Percentiles rank a stretch among this genome's conserved stretches.
Conservation (phyloP, 2,329 filamentous ascomycete species). For the Curvularia lunata region DNA sequence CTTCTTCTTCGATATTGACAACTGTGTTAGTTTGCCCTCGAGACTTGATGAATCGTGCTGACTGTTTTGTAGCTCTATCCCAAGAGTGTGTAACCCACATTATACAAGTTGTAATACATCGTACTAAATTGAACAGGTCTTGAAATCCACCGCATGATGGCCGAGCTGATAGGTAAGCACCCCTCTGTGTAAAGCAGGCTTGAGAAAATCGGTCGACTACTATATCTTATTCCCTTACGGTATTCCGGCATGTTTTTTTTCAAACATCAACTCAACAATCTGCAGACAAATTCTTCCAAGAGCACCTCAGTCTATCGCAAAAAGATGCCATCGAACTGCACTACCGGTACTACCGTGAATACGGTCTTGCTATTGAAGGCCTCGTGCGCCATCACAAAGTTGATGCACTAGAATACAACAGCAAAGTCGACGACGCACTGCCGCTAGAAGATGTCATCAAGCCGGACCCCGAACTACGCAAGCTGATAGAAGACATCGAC, state of each 20-base stretch:
- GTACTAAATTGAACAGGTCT: slow-evolving; percentile 60
- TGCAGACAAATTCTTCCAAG: slow-evolving; percentile 65
- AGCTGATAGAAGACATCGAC: slow-evolving; percentile 82
- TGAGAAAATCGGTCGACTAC: neutral
- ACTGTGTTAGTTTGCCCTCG: slow-evolving; percentile 69
- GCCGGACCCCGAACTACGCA: slow-evolving; percentile 75
- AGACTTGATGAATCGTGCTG: slow-evolving; percentile 7
- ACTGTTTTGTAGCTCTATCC: slow-evolving; percentile 70
- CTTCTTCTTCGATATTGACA: slow-evolving; percentile 93
- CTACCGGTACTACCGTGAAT: slow-evolving; percentile 90
- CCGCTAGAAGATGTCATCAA: slow-evolving; percentile 85
- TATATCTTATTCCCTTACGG: neutral
- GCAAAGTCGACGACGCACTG: slow-evolving; percentile 91
- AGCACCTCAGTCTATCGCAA: slow-evolving; percentile 73
- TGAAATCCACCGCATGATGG: slow-evolving; percentile 89
- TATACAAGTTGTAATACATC: neutral
- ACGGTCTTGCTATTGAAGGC: slow-evolving; percentile 96
- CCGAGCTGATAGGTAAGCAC: slow-evolving; percentile 70
- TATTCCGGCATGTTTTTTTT: neutral
- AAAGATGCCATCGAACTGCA: slow-evolving; percentile 87
- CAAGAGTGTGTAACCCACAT: slow-evolving; percentile 65
- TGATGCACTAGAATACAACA: slow-evolving; percentile 92
- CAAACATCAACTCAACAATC: slow-evolving; percentile 6
- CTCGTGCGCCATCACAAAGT: slow-evolving; percentile 94
- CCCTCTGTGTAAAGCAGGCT: slow-evolving; percentile 15